Conservation (phyloP, 495 filamentous ascomycete genomes). For the Paragyromitra xinjiangensis region DNA sequence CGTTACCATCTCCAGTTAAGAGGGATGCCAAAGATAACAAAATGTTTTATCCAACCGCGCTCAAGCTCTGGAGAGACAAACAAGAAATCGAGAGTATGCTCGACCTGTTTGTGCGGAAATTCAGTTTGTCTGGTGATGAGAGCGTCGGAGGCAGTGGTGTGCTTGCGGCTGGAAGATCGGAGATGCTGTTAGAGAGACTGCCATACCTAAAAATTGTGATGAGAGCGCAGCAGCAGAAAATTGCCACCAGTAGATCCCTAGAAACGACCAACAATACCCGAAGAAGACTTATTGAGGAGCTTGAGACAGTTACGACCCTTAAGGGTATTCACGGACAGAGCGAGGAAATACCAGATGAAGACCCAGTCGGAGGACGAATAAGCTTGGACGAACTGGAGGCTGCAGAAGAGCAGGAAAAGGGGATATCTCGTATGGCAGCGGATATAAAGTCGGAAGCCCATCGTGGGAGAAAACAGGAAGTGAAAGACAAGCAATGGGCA, state of each 20-base stretch:
- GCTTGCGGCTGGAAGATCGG: constrained; percentile 55
- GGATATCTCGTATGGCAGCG: constrained; percentile 44
- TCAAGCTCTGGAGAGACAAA: constrained; percentile 77
- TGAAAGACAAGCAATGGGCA: constrained; percentile 40
- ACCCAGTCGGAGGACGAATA: constrained; percentile 38
- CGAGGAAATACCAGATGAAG: constrained; percentile 63
- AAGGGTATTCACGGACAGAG: constrained; percentile 62
- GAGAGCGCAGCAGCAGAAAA: constrained; percentile 57
- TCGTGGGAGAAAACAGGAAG: constrained; percentile 51
- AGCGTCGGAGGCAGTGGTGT: constrained; percentile 52
- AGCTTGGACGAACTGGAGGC: constrained; percentile 61
- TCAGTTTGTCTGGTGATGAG: neutral
- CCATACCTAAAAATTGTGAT: constrained; percentile 81
- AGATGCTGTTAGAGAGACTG: constrained; percentile 81
- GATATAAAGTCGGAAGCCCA: constrained; percentile 41
- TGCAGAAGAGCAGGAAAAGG: constrained; percentile 58
- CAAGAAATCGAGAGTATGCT: constrained; percentile 80
- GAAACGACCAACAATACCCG: constrained; percentile 33
- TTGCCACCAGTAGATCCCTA: constrained; percentile 20
- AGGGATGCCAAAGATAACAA: constrained; percentile 65
- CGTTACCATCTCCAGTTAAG: constrained; percentile 84
- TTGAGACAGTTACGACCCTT: constrained; percentile 76
- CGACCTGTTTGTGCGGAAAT: constrained; percentile 70
- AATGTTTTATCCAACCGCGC: constrained; percentile 85
- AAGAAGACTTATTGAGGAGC: constrained; percentile 60